A percentile compares a stretch with the other conserved stretches of the same genome.
Conservation (phyloP, 1,284 basidiomycete species). For the Amylostereum areolatum region DNA sequence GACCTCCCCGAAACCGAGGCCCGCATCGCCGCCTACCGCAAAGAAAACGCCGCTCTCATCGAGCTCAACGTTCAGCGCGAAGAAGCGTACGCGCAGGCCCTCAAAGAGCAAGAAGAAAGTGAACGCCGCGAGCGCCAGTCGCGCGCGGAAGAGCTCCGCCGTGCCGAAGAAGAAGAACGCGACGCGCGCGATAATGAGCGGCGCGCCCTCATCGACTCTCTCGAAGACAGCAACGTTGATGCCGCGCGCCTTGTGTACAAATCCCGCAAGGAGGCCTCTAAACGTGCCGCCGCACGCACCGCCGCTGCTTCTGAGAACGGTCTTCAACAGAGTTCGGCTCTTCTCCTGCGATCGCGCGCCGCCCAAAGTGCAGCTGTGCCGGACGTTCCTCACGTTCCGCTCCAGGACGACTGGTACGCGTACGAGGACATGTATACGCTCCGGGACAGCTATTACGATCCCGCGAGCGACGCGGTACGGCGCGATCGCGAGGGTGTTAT, state of each 20-base stretch:
- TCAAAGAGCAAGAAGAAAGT: constrained; percentile 72
- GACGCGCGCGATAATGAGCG: constrained; percentile 71
- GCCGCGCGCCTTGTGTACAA: constrained; percentile 65
- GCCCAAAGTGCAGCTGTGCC: constrained; percentile 55
- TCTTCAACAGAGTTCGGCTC: constrained; percentile 39
- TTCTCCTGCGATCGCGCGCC: constrained; percentile 50
- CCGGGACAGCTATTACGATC: constrained; percentile 57
- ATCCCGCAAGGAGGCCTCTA: constrained; percentile 56
- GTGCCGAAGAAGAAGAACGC: constrained; percentile 68
- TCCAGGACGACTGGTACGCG: constrained; percentile 70
- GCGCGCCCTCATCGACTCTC: constrained; percentile 72
- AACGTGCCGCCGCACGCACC: constrained; percentile 50
- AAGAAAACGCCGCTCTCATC: constrained; percentile 76
- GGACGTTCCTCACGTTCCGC: constrained; percentile 70
- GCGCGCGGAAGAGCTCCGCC: constrained; percentile 62
- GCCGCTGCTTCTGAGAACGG: constrained; percentile 31
- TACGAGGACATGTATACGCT: constrained; percentile 66
- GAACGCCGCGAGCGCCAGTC: constrained; percentile 67
- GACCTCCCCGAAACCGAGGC: constrained; percentile 84
- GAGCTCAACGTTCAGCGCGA: constrained; percentile 76
- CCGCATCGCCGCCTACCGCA: constrained; percentile 73
- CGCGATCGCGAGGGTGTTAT: constrained; percentile 76
- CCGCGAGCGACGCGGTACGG: constrained; percentile 67
- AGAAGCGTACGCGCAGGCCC: constrained; percentile 61
- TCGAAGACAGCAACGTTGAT: constrained; percentile 70